A percentile compares a stretch with the other conserved stretches of the same genome.
These are phyloP conservation scores for Imleria badia DNA, from an alignment of 768 basidiomycete species.

Conservation along the genomic window DNA sequence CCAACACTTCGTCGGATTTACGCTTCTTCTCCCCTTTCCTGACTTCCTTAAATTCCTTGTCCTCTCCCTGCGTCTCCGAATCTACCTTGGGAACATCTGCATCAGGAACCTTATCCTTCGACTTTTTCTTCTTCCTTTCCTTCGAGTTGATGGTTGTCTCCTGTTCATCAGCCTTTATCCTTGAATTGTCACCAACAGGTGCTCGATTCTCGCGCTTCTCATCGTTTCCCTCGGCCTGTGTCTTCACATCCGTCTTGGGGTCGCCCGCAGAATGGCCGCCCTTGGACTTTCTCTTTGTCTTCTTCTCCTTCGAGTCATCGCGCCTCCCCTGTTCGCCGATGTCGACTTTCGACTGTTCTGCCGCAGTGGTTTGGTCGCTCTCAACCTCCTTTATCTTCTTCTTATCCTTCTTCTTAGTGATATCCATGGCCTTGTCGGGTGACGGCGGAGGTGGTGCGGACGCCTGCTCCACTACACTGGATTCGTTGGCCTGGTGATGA, in stretches of 20 bases:
- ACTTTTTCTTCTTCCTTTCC: constrained; percentile 17
- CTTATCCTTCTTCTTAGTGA: constrained; percentile 13
- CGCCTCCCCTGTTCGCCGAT: neutral
- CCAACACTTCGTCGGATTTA: constrained; percentile 10
- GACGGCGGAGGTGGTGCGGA: neutral
- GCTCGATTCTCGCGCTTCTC: neutral
- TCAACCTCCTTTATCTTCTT: constrained; percentile 15
- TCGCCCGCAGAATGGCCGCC: neutral
- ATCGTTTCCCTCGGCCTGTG: constrained; percentile 1
- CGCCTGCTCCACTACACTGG: neutral
- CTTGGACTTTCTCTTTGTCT: constrained; percentile 22
- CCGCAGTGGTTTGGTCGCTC: neutral
- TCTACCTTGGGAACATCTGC: neutral
- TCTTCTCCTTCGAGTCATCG: constrained; percentile 13
- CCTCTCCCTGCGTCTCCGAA: neutral
- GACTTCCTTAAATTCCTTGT: constrained; percentile 2
- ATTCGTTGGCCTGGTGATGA: constrained; percentile 4
- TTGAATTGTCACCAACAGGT: neutral
- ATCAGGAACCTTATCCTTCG: constrained; percentile 5
- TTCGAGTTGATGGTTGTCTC: neutral
- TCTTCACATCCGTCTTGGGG: neutral
- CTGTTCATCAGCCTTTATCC: neutral
- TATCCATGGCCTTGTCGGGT: neutral
- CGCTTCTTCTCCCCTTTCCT: constrained; percentile 19
- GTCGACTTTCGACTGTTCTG: neutral